Base-by-base conservation (phyloP, 208 protist genomes). In the Trypanosoma platydactyli region DNA sequence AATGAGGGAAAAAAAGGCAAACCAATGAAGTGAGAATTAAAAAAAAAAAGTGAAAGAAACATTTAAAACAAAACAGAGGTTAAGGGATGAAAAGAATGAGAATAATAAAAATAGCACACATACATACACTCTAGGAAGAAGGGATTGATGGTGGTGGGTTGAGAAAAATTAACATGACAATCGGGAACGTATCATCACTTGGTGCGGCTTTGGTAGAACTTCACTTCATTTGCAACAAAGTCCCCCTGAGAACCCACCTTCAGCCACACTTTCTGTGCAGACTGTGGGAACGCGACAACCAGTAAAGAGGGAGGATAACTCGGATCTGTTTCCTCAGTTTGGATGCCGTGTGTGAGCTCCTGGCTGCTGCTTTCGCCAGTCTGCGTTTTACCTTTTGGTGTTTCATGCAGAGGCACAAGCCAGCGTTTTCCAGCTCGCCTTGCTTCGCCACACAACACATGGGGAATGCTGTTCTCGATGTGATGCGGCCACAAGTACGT, bases 381-480 rank as follows among this genome's bases (percentile, higher is more conserved):
- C 16, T 45, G 27, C 40, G 46, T 38, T 48, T n/a, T 22, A 22
- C 18, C 22, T 57, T 16, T 24, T 9, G 24, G 5, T 0, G 1
- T 22, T 0, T 66, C 49, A 3, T 38, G 48, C 24, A 33, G 33
- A 57, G 57, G 55, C 49, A 53, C 27, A 13, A 55, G 49, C 46
- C 50, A 66, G 7, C 60, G 16, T 22, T 30, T 44, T 18, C 42
- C 15, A 55, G 29, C 35, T 12, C 27, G 45, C 30, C 53, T 40
- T 12, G 46, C 67, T n/a, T 67, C 65, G 1, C 61, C 77, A 38
- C 70, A 71, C 51, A 89, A 52, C 25, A 79, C 72, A 61, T 92
- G 80, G 35, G 52, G 60, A 40, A 92, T 82, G 42, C 51, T 64
- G 1, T 64, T 56, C 40, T 76, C 71, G 33, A 71, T 52, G 25